Evolutionary conservation across 129 eudicot species (phyloP), one percentile per base, ranked within the genome.

Genomic region (Smallanthus sonchifolius): DNA sequence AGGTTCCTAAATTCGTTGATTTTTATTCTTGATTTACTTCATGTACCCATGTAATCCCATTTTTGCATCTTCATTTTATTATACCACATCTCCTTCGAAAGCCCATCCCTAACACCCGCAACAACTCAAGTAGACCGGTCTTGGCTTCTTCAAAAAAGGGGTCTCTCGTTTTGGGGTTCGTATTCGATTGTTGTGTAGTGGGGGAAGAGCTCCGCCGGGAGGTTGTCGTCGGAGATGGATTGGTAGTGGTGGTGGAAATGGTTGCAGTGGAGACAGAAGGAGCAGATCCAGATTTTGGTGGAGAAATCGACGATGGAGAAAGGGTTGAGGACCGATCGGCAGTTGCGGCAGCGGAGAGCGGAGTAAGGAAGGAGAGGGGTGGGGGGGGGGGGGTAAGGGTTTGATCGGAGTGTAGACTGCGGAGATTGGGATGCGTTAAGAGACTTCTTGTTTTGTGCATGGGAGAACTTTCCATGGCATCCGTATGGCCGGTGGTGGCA

Each of bases 371-470:
- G 89, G 60, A 82, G 79, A 10, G 91, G 96, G 35, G 82, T 60
- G 63, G 76, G 4, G 1, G n/a, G n/a, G n/a, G n/a, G 19, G 9
- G 2, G 96, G 90, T 40, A 94, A 79, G 75, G 97, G 98, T 76
- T 90, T 94, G 76, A 94, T 78, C 5, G 98, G 98, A 1, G 99
- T 94, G 93, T 94, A 94, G 62, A 94, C 72, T 56, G 92, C 96
- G 76, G 99, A 86, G 75, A 94, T 81, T 28, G 97, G 99, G 70
- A 94, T 87, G 72, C 84, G 84, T 73, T 88, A 84, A 34, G 86
- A 81, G 56, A 91, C 83, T 71, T 86, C 92, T 59, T 83, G 83
- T 77, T 88, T 94, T 32, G 96, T 88, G 17, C 98, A 97, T 0
- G 97, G 98, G 59, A 94, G 76, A 8, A 94, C 97, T 19, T 94